These are phyloP conservation scores for Triglochin maritima DNA, from an alignment of 106 monocot genomes.

Conservation along the genomic window DNA sequence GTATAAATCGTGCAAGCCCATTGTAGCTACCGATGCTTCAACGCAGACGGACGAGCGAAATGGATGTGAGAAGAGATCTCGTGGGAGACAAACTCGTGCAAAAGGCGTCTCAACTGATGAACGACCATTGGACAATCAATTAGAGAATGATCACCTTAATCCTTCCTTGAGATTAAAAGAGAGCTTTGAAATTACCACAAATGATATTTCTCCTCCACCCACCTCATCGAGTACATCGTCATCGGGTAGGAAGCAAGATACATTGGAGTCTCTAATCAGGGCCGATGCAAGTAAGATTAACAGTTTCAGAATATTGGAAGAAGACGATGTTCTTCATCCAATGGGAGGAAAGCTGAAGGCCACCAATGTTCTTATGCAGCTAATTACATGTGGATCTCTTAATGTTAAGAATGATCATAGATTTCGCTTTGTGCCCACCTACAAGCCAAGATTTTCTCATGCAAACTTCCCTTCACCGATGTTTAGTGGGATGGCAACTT, in stretches of 20 bases:
- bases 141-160: not conserved
- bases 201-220: slow-evolving; percentile 21
- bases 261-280: slow-evolving; percentile 33
- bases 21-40: slow-evolving; percentile 18
- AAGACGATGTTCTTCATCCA: slow-evolving; percentile 18
- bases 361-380: slow-evolving; percentile 28
- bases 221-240: slow-evolving; percentile 21
- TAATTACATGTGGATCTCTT: slow-evolving; percentile 35
- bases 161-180: not conserved
- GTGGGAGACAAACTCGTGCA: not conserved
- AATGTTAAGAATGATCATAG: slow-evolving; percentile 28
- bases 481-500: slow-evolving; percentile 4
- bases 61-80: not conserved
- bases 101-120: slow-evolving; percentile 13
- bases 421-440: slow-evolving; percentile 13
- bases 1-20: slow-evolving; percentile 10
- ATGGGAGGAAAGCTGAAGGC: slow-evolving; percentile 23
- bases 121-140: slow-evolving; percentile 2
- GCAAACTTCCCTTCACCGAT: slow-evolving; percentile 9
- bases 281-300: slow-evolving; percentile 27
- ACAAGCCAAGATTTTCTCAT: slow-evolving; percentile 27
- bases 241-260: slow-evolving; percentile 21
- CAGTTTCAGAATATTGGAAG: slow-evolving; percentile 16
- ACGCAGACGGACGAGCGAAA: slow-evolving; percentile 31
- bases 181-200: slow-evolving; percentile 3